A percentile compares a stretch with the other conserved stretches of the same genome.
Conservation (phyloP, 2,329 filamentous ascomycete genomes). For the Trichophyton simii region DNA sequence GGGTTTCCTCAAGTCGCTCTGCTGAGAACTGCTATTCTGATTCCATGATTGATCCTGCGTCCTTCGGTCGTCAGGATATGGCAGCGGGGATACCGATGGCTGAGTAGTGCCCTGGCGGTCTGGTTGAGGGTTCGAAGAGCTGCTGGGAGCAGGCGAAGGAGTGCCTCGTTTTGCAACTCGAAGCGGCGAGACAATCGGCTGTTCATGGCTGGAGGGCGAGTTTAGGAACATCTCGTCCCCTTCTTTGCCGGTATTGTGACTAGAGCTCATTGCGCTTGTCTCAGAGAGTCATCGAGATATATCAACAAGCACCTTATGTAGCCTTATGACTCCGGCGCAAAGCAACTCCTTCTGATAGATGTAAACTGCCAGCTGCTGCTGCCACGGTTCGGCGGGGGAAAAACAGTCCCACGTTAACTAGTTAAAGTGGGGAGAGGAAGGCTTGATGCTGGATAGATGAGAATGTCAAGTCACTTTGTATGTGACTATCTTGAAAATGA, state of each 20-base stretch:
- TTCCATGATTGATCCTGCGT: slow-evolving; percentile 25
- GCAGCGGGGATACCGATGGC: slow-evolving; percentile 54
- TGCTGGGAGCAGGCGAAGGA: slow-evolving; percentile 39
- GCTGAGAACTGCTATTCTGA: slow-evolving; percentile 19
- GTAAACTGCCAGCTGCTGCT: not conserved
- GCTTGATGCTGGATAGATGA: not conserved
- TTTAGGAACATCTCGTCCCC: slow-evolving; percentile 75
- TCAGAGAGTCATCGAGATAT: not conserved
- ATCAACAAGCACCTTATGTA: not conserved
- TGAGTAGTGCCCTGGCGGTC: slow-evolving; percentile 39
- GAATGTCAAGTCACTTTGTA: not conserved
- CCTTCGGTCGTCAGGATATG: slow-evolving; percentile 57
- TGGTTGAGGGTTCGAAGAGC: slow-evolving; percentile 18
- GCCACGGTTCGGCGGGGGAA: not conserved
- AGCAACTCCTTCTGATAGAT: not conserved
- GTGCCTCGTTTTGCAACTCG: slow-evolving; percentile 72
- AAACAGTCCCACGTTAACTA: not conserved
- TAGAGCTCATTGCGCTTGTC: slow-evolving; percentile 19
- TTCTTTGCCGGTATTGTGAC: slow-evolving; percentile 44
- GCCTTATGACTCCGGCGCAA: not conserved
- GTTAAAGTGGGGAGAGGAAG: not conserved
- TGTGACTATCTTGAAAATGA: not conserved
- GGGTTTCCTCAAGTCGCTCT: slow-evolving; percentile 12
- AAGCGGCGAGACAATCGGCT: slow-evolving; percentile 70
- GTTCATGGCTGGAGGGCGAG: slow-evolving; percentile 43